Conservation (phyloP, 2,329 filamentous ascomycete genomes). For the Raffaelea arxii region DNA sequence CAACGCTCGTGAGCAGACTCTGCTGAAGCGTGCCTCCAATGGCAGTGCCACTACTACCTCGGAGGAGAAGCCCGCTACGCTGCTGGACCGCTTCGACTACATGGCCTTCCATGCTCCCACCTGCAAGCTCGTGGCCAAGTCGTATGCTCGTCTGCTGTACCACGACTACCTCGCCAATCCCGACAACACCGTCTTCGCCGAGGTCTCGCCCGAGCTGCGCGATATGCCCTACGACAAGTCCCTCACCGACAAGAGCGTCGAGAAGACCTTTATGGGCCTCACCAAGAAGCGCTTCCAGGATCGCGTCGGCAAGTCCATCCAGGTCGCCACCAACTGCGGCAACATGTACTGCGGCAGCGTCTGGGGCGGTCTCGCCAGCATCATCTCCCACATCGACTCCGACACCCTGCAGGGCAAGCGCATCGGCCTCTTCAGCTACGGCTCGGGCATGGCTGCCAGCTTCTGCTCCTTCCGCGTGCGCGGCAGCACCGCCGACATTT, state of each 20-base stretch:
- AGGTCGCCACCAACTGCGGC: slow-evolving; percentile 67
- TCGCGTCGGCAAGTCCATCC: slow-evolving; percentile 62
- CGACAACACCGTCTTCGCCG: slow-evolving; percentile 56
- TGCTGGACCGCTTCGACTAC: slow-evolving; percentile 75
- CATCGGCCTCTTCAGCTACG: slow-evolving; percentile 69
- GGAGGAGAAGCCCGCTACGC: slow-evolving; percentile 39
- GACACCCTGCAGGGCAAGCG: slow-evolving; percentile 60
- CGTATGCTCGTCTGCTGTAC: slow-evolving; percentile 74
- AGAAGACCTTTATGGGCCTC: slow-evolving; percentile 78
- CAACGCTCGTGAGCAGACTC: slow-evolving; percentile 58
- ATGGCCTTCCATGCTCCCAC: slow-evolving; percentile 75
- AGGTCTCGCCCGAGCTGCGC: slow-evolving; percentile 66
- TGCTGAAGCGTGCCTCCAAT: slow-evolving; percentile 27
- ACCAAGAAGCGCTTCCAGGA: slow-evolving; percentile 79
- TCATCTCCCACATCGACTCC: slow-evolving; percentile 55
- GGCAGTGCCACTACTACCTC: slow-evolving; percentile 45
- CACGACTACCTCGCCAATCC: slow-evolving; percentile 73
- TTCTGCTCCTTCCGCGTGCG: slow-evolving; percentile 66
- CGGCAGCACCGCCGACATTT: slow-evolving; percentile 59
- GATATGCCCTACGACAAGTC: slow-evolving; percentile 74
- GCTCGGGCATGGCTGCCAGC: slow-evolving; percentile 62
- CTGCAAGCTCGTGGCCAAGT: slow-evolving; percentile 82
- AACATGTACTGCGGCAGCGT: slow-evolving; percentile 64
- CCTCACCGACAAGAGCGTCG: slow-evolving; percentile 68
- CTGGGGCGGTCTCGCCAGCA: slow-evolving; percentile 64